Percentiles rank a stretch among this genome's conserved stretches.
Evolutionary conservation across 345 rosid genomes (phyloP).

Genomic region (Aquilaria sinensis): DNA sequence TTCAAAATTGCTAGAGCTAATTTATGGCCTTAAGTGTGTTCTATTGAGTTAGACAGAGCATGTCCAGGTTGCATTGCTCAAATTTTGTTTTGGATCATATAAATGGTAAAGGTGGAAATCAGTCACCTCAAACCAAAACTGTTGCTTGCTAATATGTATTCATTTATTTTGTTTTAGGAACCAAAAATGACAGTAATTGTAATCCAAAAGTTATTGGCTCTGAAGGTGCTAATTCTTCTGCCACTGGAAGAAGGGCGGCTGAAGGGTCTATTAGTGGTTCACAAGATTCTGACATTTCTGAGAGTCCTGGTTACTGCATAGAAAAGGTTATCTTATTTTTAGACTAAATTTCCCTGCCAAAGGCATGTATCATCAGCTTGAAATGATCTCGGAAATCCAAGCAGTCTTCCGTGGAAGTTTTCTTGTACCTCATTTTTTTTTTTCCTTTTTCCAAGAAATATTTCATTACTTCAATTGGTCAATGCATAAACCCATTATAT

Average conservation of each 20-base stretch:
- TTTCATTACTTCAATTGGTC: too few relatives aligned
- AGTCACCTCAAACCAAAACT: neutral
- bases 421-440: neutral
- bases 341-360: neutral
- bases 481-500: too few relatives aligned
- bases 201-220: conserved; percentile 10
- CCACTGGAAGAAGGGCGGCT: neutral
- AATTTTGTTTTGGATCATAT: neutral
- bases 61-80: too few relatives aligned
- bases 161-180: conserved; percentile 12
- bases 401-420: neutral
- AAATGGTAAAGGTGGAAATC: neutral
- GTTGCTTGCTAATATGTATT: neutral
- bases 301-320: conserved; percentile 14
- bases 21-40: too few relatives aligned
- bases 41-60: too few relatives aligned
- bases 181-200: conserved; percentile 11
- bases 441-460: neutral
- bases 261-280: conserved; percentile 8
- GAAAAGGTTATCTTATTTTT: conserved; percentile 33
- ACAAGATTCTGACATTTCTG: conserved; percentile 27
- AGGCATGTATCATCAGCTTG: neutral
- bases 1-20: too few relatives aligned
- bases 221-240: conserved; percentile 11
- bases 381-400: conserved; percentile 13